Base-by-base conservation (phyloP, 768 basidiomycete species). In the Daedaleopsis sinensis region DNA sequence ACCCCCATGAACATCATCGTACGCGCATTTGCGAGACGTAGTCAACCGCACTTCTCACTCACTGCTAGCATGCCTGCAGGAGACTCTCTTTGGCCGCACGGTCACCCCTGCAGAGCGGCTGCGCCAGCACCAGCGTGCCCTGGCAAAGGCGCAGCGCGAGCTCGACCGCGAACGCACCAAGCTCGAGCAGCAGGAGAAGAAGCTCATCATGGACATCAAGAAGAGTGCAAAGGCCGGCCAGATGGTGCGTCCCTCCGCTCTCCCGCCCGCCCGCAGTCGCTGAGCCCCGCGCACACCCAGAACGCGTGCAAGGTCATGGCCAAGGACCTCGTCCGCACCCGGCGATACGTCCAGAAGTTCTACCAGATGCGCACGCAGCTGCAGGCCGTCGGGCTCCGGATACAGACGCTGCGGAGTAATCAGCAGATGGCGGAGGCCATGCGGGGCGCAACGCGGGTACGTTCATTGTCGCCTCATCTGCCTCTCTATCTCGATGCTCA, bases 391-490 rank as follows among this genome's bases (percentile, higher is more conserved):
- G 88, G 91, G 12, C 80, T 99, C 58, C 84, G 97, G 64, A 96
- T 99, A 81, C 97, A 99, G 75, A 94, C 95, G 8, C 80, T 99
- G 60, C 80, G 97, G 71, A 96, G 93, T 72, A 98, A 98, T 72
- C 94, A 98, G 74, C 94, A 96, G 78, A 99, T 99, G 97, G 96
- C 96, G 1, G 94, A 96, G 57, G 97, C 97, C 2, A 99, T 99
- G 96, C 89, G 94, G 67, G 97, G 97, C 44, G 97, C 97, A 35
- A 96, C 95, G 36, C 86, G 93, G 68, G 96, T 96, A 73, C 65
- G 89, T 79, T 32, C 58, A 23, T n/a, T 51, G 27, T 36, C 46
- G 42, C 54, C 12, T 39, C 43, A 9, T 19, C 15, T 23, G 1
- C 21, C 24, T 13, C 16, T 27, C 24, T n/a, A 46, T 52, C 38